Evolutionary conservation across 495 filamentous ascomycete species (phyloP).

Genomic region (Penicillium angulare): DNA sequence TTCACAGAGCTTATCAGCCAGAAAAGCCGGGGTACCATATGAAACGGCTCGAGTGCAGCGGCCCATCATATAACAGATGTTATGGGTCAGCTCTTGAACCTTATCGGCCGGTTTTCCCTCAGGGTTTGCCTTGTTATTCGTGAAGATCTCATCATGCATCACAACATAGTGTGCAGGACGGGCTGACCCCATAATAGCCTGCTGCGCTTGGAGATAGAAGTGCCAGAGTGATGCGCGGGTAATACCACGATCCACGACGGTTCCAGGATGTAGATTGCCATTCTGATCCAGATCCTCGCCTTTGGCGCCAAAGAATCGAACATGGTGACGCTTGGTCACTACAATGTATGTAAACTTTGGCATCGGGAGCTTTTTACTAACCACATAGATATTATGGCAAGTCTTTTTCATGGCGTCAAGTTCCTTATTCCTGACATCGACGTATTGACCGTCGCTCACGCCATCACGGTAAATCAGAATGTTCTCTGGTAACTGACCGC

Average conservation of each 20-base stretch:
- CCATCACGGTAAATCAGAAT: slow-evolving; percentile 86
- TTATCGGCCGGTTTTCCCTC: slow-evolving; percentile 46
- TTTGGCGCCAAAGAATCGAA: slow-evolving; percentile 68
- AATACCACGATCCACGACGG: slow-evolving; percentile 79
- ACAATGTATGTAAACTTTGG: slow-evolving; percentile 46
- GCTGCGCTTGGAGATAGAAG: slow-evolving; percentile 79
- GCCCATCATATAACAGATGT: slow-evolving; percentile 71
- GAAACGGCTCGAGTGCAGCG: slow-evolving; percentile 76
- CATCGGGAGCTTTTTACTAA: not conserved
- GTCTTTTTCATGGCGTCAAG: slow-evolving; percentile 45
- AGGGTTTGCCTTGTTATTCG: slow-evolving; percentile 20
- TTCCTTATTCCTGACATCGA: slow-evolving; percentile 50
- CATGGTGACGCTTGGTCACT: slow-evolving; percentile 85
- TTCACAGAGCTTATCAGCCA: slow-evolving; percentile 74
- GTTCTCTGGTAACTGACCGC: slow-evolving; percentile 58
- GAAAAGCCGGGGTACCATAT: slow-evolving; percentile 68
- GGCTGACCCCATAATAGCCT: slow-evolving; percentile 77
- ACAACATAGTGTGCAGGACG: slow-evolving; percentile 72
- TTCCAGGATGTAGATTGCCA: slow-evolving; percentile 65
- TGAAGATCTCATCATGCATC: slow-evolving; percentile 67
- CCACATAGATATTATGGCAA: slow-evolving; percentile 34
- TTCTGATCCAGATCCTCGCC: slow-evolving; percentile 51
- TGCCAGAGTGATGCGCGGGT: slow-evolving; percentile 69
- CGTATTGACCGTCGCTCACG: slow-evolving; percentile 78
- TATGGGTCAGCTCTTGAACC: slow-evolving; percentile 62